A percentile compares a stretch with the other conserved stretches of the same genome.
These are phyloP conservation scores for Eucalyptus marginata DNA, from an alignment of 345 rosid species.

Conservation along the genomic window DNA sequence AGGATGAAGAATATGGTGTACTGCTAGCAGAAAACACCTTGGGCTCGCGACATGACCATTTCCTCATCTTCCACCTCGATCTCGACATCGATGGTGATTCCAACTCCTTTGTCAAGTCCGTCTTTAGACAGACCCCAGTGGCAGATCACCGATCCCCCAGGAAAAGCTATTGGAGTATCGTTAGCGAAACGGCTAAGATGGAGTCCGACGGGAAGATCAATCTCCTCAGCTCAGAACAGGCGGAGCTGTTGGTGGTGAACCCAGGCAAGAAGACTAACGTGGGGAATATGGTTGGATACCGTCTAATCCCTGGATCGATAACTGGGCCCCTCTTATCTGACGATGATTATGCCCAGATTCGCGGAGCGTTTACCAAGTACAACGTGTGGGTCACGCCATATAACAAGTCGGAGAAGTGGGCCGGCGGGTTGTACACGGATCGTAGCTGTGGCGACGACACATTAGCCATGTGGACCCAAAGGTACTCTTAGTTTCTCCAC, in stretches of 20 bases:
- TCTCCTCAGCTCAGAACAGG: too few relatives aligned
- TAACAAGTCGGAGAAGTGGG: constrained; percentile 80
- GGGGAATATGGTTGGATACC: constrained; percentile 61
- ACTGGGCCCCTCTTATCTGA: constrained; percentile 31
- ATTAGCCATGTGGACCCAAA: constrained; percentile 54
- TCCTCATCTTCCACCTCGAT: constrained; percentile 60
- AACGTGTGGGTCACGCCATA: constrained; percentile 76
- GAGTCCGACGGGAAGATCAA: constrained; percentile 39
- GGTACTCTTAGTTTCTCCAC: constrained; percentile 7
- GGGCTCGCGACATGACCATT: constrained; percentile 71
- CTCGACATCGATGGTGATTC: constrained; percentile 58
- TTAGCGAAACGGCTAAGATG: constrained; percentile 44
- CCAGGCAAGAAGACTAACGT: constrained; percentile 45
- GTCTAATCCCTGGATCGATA: constrained; percentile 39
- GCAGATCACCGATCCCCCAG: constrained; percentile 25
- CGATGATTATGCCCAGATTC: constrained; percentile 59
- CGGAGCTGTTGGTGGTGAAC: constrained; percentile 26
- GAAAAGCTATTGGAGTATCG: constrained; percentile 64
- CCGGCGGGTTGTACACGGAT: constrained; percentile 61
- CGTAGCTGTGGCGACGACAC: constrained; percentile 69
- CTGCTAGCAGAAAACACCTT: constrained; percentile 57
- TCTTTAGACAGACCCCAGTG: constrained; percentile 19
- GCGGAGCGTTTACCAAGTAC: constrained; percentile 44
- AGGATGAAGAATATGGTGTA: constrained; percentile 34
- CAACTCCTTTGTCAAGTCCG: constrained; percentile 63